Percentiles rank a stretch among this genome's conserved stretches.
Conservation (phyloP, 805 yeast species). For the Candida nitratophila region DNA sequence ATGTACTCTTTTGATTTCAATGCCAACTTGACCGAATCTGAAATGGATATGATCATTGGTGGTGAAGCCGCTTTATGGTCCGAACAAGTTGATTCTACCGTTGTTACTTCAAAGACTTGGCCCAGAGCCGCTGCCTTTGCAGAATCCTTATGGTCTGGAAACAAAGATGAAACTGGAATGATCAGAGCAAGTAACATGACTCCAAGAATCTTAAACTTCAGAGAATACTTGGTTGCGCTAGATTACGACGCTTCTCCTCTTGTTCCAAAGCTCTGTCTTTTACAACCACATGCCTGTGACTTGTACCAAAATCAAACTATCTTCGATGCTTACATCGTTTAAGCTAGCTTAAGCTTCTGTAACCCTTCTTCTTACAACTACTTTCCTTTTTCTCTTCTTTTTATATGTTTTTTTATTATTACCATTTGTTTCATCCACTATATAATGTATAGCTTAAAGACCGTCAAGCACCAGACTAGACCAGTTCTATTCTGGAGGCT, state of each 20-base stretch:
- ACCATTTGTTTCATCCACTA: no score
- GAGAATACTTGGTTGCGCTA: constrained; percentile 31
- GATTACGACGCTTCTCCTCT: constrained; percentile 29
- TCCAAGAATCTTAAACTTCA: constrained; percentile 29
- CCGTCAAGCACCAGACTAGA: no score
- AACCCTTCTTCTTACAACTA: no score
- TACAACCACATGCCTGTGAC: constrained; percentile 34
- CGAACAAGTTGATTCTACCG: constrained; percentile 29
- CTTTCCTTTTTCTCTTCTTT: no score
- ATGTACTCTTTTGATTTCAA: constrained; percentile 31
- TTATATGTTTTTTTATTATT: no score
- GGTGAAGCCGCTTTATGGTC: constrained; percentile 34
- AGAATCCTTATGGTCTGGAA: constrained; percentile 35
- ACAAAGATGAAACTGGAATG: constrained; percentile 24
- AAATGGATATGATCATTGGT: constrained; percentile 28
- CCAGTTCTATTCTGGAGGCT: no score
- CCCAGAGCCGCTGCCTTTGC: constrained; percentile 36
- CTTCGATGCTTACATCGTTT: not conserved
- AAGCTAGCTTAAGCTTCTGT: no score
- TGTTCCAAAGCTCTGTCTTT: constrained; percentile 29
- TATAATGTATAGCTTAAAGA: no score
- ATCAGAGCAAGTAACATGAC: constrained; percentile 24
- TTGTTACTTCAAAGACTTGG: constrained; percentile 29
- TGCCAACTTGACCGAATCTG: constrained; percentile 23
- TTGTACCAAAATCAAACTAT: not conserved